Percentiles rank a stretch among this genome's conserved stretches.
phyloP scores from a whole-genome alignment of 2,329 filamentous ascomycete species.

The Domatiomyces catenatus region DNA sequence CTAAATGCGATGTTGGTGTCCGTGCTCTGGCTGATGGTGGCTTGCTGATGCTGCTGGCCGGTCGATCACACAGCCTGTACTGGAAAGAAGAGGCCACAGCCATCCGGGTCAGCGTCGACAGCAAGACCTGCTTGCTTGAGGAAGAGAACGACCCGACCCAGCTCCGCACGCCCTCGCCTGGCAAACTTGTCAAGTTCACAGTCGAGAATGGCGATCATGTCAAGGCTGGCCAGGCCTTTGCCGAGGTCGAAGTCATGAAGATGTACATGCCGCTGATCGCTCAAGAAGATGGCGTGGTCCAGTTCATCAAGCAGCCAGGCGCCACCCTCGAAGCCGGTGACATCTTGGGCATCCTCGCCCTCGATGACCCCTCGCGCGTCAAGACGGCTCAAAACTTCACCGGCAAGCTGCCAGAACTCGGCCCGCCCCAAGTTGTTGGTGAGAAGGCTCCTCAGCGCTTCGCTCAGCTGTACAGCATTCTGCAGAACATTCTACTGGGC shows the following conservation, averaged over 20 bases:
- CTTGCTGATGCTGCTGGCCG: slow-evolving; percentile 74
- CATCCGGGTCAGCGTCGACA: slow-evolving; percentile 87
- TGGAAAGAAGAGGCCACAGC: slow-evolving; percentile 98
- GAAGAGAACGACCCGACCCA: slow-evolving; percentile 98
- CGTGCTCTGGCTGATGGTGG: slow-evolving; percentile 87
- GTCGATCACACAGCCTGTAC: slow-evolving; percentile 94
- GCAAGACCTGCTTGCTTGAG: slow-evolving; percentile 94
- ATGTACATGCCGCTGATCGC: slow-evolving; percentile 99
- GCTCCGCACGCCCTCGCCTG: slow-evolving; percentile 81
- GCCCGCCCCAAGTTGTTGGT: slow-evolving; percentile 72
- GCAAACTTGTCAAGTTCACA: slow-evolving; percentile 95
- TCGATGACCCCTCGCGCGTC: slow-evolving; percentile 89
- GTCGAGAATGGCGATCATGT: slow-evolving; percentile 92
- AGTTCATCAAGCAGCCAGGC: slow-evolving; percentile 97
- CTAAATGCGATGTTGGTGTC: slow-evolving; percentile 85
- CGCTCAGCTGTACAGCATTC: slow-evolving; percentile 56
- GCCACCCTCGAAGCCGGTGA: slow-evolving; percentile 96
- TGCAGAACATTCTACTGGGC: slow-evolving; percentile 76
- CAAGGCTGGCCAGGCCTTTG: slow-evolving; percentile 79
- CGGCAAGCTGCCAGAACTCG: slow-evolving; percentile 74
- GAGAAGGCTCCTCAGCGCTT: slow-evolving; percentile 86
- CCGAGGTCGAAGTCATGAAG: slow-evolving; percentile 99
- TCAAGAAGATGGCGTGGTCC: slow-evolving; percentile 87
- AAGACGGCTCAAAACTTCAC: slow-evolving; percentile 93
- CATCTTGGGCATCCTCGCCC: slow-evolving; percentile 88